Percentiles rank a stretch among this genome's conserved stretches.
These are phyloP conservation scores for Rubroshorea leprosula DNA, from an alignment of 345 rosid genomes.

Conservation along the genomic window DNA sequence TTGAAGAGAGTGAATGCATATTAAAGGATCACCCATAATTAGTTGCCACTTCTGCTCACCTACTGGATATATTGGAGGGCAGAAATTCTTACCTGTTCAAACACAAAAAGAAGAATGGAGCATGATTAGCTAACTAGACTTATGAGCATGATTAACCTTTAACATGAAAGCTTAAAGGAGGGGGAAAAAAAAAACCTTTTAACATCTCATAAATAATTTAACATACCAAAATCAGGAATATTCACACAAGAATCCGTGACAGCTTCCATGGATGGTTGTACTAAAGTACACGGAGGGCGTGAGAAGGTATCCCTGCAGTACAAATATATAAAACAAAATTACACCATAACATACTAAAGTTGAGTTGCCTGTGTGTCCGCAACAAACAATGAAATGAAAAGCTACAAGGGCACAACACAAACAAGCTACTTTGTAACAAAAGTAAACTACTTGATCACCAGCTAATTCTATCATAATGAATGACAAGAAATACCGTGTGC, in stretches of 20 bases:
- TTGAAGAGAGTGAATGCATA: constrained; percentile 79
- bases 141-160: background rate
- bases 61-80: constrained; percentile 88
- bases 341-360: background rate
- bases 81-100: constrained; percentile 65
- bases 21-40: constrained; percentile 58
- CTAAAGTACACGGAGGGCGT: constrained; percentile 79
- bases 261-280: constrained; percentile 82
- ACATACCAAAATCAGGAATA: constrained; percentile 78
- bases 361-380: no score
- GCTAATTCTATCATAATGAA: background rate
- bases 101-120: constrained; percentile 6
- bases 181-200: no score
- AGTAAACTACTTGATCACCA: background rate
- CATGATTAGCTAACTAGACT: background rate
- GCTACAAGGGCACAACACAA: background rate
- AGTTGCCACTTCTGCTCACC: constrained; percentile 62
- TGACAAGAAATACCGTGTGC: constrained; percentile 5
- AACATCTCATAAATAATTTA: background rate
- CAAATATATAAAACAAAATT: no score
- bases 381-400: background rate
- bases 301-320: constrained; percentile 84
- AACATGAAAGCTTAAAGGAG: no score
- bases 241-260: no score
- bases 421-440: background rate